Evolutionary conservation across 2,329 filamentous ascomycete species (phyloP), one percentile per base, ranked within the genome.

Genomic region (Cadophora sp.): DNA sequence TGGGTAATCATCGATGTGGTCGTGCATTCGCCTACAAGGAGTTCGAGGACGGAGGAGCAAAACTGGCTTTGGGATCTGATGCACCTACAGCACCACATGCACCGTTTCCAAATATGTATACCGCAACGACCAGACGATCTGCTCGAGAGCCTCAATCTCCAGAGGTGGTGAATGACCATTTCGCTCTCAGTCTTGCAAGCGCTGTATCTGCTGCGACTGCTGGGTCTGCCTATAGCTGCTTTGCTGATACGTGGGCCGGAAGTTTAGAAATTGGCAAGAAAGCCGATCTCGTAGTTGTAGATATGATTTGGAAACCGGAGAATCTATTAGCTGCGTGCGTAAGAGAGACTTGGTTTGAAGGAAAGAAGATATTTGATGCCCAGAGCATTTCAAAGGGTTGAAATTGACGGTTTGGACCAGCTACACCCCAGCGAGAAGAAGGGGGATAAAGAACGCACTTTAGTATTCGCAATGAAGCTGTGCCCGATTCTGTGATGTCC

Each of bases 21-120:
- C 81, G 87, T 16, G 87, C 87, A 0, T 91, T 91, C 73, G 86
- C 89, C 0, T 91, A 91, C 76, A 82, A 83, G 51, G 87, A 90
- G 58, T 89, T 90, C 70, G 81, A 82, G 1, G 84, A 86, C 53
- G 80, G 80, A 0, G 86, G 86, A 1, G 86, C 87, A 0, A 75
- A 79, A 1, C 76, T 90, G 0, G 87, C 87, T 0, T 81, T 90
- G 12, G 88, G 88, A 0, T 85, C 83, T 2, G 88, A 90, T 71
- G 82, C 86, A 0, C 87, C 87, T 0, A 89, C 87, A 0, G 87
- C 88, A 1, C 85, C 86, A 1, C 83, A 86, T 71, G 74, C 80
- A 1, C 82, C 86, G 8, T 78, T 89, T 53, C 81, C 80, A 2
- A 90, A 90, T 68, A 71, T 89, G 6, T 89, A 89, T 73, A 82